Evolutionary conservation across 1,284 basidiomycete species (phyloP), one percentile per base, ranked within the genome.

Genomic region (Coniophora puteana): DNA sequence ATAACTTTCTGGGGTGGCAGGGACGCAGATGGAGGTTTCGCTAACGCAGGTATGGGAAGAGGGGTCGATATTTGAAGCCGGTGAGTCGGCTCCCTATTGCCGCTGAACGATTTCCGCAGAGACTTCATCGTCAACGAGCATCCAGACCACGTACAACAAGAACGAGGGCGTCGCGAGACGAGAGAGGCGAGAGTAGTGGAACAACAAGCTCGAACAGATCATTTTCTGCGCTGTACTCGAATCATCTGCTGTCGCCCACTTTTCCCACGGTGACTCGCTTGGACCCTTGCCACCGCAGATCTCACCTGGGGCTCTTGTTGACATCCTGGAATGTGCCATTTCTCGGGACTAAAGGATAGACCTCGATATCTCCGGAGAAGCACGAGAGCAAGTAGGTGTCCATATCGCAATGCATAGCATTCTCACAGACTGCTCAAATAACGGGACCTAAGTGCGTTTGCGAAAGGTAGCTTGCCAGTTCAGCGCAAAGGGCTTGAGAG

Each of bases 1-100:
- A 99, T 96, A 58, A 98, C 94, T 62, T 93, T 95, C 67, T 95
- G 89, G 1, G 96, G 93, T 2, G 93, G 93, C 4, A 83, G 66
- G 44, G 89, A 79, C 34, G 84, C 75, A 32, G 79, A 68, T 14
- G 78, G 65, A 3, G 87, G 82, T 54, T 83, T 83, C 34, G 81
- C 80, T 24, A 89, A 67, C 27, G 78, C 52, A 20, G 82, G 78
- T 34, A 80, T 65, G 7, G 79, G 78, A 10, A 79, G 64, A 4
- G 83, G 82, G 0, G 79, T 84, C 31, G 83, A 84, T 36, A 85
- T 86, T 53, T 80, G 74, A 11, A 77, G 74, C 40, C 73, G 67
- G 54, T 58, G 48, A 0, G 70, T 58, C 46, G 73, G 59, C 33
- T 84, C 80, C 53, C 75, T 80, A 65, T 67, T 72, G 56, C 72